Conservation (phyloP, 441 rosid species). For the Erodium moschatum region DNA sequence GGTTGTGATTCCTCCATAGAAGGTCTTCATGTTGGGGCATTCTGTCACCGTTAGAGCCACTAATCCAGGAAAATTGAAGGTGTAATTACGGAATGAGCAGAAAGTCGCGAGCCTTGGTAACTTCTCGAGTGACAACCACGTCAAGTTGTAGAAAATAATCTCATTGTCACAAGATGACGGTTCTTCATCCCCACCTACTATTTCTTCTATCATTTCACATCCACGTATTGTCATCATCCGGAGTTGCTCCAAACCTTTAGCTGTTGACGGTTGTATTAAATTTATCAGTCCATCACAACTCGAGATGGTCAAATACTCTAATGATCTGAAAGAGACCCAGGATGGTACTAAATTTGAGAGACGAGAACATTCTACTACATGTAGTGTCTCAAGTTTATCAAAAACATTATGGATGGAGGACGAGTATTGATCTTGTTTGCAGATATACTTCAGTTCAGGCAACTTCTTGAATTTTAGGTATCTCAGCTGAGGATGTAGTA, state of each 20-base stretch:
- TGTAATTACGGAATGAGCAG: constrained; percentile 9
- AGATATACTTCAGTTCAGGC: too few species aligned
- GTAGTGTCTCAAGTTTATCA: constrained; percentile 13
- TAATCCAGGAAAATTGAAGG: constrained; percentile 19
- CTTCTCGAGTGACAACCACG: constrained; percentile 13
- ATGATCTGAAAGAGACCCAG: constrained; percentile 15
- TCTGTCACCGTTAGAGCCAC: not conserved
- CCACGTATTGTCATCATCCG: constrained; percentile 12
- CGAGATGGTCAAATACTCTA: constrained; percentile 18
- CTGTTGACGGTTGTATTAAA: constrained; percentile 18
- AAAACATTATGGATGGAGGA: not conserved
- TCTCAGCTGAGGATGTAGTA: too few species aligned
- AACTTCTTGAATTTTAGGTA: too few species aligned
- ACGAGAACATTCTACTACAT: constrained; percentile 11
- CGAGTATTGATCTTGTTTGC: too few species aligned
- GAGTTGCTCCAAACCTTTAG: constrained; percentile 24
- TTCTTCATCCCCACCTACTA: constrained; percentile 12
- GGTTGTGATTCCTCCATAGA: constrained; percentile 9
- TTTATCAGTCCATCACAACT: constrained; percentile 19
- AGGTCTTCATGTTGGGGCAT: constrained; percentile 24
- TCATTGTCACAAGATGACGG: not conserved
- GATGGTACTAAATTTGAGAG: constrained; percentile 21
- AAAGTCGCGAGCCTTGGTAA: constrained; percentile 24
- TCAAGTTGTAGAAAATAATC: constrained; percentile 20
- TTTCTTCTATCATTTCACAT: constrained; percentile 18